Percentiles rank a stretch among this genome's conserved stretches.
These are phyloP conservation scores for Diaporthe ilicicola DNA, from an alignment of 2,329 filamentous ascomycete species.

Conservation along the genomic window DNA sequence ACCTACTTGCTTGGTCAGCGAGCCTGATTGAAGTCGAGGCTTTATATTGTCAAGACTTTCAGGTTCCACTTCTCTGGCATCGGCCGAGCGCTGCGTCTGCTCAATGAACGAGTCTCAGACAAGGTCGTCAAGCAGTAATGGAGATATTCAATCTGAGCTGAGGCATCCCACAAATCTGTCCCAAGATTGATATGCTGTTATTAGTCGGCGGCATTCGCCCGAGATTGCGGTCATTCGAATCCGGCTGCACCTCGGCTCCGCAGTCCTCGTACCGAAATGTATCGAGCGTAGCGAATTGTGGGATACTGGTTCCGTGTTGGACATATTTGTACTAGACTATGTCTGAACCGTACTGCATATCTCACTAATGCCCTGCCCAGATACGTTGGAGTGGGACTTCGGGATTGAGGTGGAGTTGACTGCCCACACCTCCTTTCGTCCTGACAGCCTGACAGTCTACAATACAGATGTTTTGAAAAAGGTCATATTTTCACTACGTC, in stretches of 20 bases:
- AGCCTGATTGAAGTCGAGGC: background rate
- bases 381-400: background rate
- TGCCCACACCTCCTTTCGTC: background rate
- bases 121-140: conserved; percentile 5
- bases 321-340: background rate
- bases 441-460: background rate
- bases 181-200: conserved; percentile 12
- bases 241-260: conserved; percentile 23
- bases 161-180: background rate
- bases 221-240: conserved; percentile 24
- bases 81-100: conserved; percentile 22
- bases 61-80: conserved; percentile 23
- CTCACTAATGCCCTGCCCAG: background rate
- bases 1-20: background rate
- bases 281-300: background rate
- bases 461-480: background rate
- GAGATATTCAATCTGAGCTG: conserved; percentile 2
- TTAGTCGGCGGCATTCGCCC: conserved; percentile 20
- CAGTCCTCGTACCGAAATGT: conserved; percentile 23
- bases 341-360: background rate
- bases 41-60: conserved; percentile 8
- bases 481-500: background rate
- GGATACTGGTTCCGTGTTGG: background rate
- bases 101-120: conserved; percentile 25
- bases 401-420: background rate